phyloP scores from a whole-genome alignment of 441 rosid species.

The Dalechampia spathulata region DNA sequence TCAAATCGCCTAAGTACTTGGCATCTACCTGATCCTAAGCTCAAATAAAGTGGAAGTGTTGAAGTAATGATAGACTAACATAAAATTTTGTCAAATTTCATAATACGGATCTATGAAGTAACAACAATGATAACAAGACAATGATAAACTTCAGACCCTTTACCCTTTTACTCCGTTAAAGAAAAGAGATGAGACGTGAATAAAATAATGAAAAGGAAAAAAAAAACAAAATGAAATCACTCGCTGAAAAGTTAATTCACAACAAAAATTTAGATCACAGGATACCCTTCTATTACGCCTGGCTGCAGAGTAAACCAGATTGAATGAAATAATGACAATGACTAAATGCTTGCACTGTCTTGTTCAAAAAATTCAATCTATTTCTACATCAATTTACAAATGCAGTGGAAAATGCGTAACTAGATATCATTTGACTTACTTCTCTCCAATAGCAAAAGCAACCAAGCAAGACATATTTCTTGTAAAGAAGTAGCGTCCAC shows the following conservation, averaged over 20 bases:
- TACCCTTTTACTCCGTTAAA: too few species aligned
- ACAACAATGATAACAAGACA: background rate
- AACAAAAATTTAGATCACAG: background rate
- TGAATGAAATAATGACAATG: background rate
- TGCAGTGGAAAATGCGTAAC: background rate
- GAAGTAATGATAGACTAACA: too few species aligned
- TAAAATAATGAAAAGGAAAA: background rate
- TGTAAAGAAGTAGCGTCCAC: constrained; percentile 89
- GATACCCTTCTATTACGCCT: background rate
- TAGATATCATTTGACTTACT: constrained; percentile 35
- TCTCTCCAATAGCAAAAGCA: constrained; percentile 86
- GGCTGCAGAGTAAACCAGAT: background rate
- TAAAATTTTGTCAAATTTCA: too few species aligned
- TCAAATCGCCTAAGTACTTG: too few species aligned
- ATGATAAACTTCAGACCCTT: too few species aligned
- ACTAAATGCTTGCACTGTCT: background rate
- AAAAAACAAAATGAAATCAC: background rate
- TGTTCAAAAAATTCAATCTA: background rate
- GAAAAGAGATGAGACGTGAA: background rate
- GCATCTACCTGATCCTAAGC: too few species aligned
- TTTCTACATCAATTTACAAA: background rate
- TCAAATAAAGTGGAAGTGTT: too few species aligned
- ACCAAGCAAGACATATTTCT: constrained; percentile 88
- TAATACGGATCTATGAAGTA: too few species aligned
- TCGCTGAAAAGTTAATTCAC: background rate